phyloP scores from a whole-genome alignment of 169 alveolate species.

The Fabrea salina region DNA sequence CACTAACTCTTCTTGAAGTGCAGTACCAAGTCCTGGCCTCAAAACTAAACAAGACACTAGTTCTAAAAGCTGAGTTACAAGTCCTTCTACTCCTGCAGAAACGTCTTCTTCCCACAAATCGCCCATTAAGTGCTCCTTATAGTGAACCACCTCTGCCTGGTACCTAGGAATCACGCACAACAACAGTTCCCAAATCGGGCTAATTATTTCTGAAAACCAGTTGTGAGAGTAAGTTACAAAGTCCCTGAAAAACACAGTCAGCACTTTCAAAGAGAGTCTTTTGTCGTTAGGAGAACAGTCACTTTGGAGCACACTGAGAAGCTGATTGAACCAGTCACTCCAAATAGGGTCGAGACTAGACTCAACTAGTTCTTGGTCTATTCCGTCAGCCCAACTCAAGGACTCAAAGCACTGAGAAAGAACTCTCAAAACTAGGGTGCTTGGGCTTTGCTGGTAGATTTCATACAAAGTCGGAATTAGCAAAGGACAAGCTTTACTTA shows the following conservation, averaged over 20 bases:
- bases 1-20: slow-evolving; percentile 50
- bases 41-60: slow-evolving; percentile 53
- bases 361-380: slow-evolving; percentile 55
- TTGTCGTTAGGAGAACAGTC: slow-evolving; percentile 52
- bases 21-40: slow-evolving; percentile 41
- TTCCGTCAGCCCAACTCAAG: slow-evolving; percentile 76
- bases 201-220: slow-evolving; percentile 45
- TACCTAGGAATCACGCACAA: background rate
- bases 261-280: slow-evolving; percentile 49
- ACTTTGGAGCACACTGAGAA: slow-evolving; percentile 56
- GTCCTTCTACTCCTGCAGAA: slow-evolving; percentile 60
- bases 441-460: background rate
- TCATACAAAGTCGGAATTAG: background rate
- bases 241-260: slow-evolving; percentile 65
- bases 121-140: background rate
- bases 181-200: slow-evolving; percentile 61
- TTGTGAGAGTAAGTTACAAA: slow-evolving; percentile 53
- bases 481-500: background rate
- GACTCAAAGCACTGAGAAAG: slow-evolving; percentile 38
- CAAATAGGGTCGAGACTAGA: slow-evolving; percentile 50
- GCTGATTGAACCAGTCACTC: slow-evolving; percentile 54
- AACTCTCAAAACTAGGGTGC: slow-evolving; percentile 16
- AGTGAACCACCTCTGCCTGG: background rate
- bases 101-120: slow-evolving; percentile 48
- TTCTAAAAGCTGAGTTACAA: slow-evolving; percentile 60